phyloP scores from a whole-genome alignment of 345 rosid species.

The Populus alba region DNA sequence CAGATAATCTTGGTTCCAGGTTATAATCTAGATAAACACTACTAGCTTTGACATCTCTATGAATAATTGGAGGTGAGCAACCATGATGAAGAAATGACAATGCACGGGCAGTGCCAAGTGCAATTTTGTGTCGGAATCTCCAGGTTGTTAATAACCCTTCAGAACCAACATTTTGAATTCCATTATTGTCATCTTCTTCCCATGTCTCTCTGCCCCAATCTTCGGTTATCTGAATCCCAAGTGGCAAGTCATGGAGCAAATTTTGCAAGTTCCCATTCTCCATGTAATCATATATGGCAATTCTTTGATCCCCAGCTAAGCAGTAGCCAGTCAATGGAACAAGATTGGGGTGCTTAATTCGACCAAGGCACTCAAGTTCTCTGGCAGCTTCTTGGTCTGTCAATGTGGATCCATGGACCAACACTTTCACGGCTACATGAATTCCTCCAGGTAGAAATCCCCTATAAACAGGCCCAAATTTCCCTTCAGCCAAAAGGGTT shows the following conservation, averaged over 20 bases:
- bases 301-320: slow-evolving; percentile 91
- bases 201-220: slow-evolving; percentile 90
- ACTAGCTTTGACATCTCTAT: slow-evolving; percentile 86
- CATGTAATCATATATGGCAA: slow-evolving; percentile 93
- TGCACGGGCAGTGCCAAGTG: slow-evolving; percentile 89
- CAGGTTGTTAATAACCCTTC: slow-evolving; percentile 70
- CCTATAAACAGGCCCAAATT: slow-evolving; percentile 89
- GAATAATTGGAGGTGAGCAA: slow-evolving; percentile 83
- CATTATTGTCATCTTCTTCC: slow-evolving; percentile 62
- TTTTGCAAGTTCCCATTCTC: slow-evolving; percentile 95
- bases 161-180: slow-evolving; percentile 59
- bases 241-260: slow-evolving; percentile 81
- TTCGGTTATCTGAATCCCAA: slow-evolving; percentile 69
- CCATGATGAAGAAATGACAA: slow-evolving; percentile 94
- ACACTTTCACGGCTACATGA: slow-evolving; percentile 90
- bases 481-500: slow-evolving; percentile 87
- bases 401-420: slow-evolving; percentile 84
- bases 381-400: slow-evolving; percentile 87
- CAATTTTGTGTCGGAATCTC: slow-evolving; percentile 77
- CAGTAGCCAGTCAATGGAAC: slow-evolving; percentile 91
- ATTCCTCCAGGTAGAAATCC: slow-evolving; percentile 90
- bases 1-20: slow-evolving; percentile 84
- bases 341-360: slow-evolving; percentile 83
- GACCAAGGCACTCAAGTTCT: slow-evolving; percentile 86
- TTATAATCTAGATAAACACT: slow-evolving; percentile 80